Conservation (phyloP, 805 yeast genomes). For the Metschnikowia cubensis region DNA sequence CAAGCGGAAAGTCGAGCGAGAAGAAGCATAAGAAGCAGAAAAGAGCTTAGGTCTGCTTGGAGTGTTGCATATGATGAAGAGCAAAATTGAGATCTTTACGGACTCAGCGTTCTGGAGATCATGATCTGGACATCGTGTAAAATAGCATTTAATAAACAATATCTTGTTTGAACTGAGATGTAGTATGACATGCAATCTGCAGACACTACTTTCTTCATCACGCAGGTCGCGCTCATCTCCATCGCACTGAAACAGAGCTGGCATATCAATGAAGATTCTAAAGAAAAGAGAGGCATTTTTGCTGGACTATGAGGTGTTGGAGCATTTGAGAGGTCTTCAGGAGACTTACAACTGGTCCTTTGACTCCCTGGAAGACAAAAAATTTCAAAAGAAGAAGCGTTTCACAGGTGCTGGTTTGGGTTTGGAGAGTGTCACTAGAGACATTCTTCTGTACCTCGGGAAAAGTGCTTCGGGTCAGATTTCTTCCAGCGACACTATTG, state of each 20-base stretch:
- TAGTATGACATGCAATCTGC: neutral
- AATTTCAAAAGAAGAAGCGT: constrained; percentile 22
- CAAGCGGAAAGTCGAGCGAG: constrained; percentile 68
- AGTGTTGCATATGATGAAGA: neutral
- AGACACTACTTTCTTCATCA: neutral
- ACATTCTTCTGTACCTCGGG: constrained; percentile 40
- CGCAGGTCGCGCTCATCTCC: constrained; percentile 2
- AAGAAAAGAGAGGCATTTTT: constrained; percentile 53
- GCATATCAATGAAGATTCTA: constrained; percentile 39
- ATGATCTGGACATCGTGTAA: constrained; percentile 9
- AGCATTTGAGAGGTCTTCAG: constrained; percentile 49
- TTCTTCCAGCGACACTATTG: constrained; percentile 21
- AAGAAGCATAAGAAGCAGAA: constrained; percentile 45
- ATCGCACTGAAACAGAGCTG: neutral
- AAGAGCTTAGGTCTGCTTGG: constrained; percentile 19
- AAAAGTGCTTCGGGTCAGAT: constrained; percentile 24
- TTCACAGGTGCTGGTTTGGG: constrained; percentile 41
- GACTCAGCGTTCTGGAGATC: neutral
- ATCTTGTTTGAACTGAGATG: neutral
- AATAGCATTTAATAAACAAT: constrained; percentile 8
- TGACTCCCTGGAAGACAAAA: constrained; percentile 28
- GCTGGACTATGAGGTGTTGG: constrained; percentile 61
- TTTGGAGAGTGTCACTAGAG: constrained; percentile 48
- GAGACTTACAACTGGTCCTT: constrained; percentile 45
- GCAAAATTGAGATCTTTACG: neutral